Evolutionary conservation across 345 rosid genomes (phyloP).

Genomic region (Melastoma malabathricum): DNA sequence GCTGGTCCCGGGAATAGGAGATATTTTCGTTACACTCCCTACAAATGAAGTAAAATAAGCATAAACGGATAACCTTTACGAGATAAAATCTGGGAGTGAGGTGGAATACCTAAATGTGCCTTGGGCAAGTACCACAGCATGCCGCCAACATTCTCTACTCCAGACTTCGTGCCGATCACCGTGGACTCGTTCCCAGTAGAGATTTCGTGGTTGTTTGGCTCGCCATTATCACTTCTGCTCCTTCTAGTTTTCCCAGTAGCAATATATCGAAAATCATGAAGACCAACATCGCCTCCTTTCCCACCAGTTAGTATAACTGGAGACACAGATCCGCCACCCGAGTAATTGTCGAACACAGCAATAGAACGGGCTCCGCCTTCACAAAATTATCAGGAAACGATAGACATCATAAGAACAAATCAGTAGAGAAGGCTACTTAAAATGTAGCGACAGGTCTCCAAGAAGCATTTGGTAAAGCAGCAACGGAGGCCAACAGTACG

Average conservation of each 20-base stretch:
- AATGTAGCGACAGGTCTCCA: no score
- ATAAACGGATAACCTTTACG: not conserved
- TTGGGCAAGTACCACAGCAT: conserved; percentile 98
- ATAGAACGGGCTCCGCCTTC: conserved; percentile 90
- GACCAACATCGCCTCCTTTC: conserved; percentile 76
- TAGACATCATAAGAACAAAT: not conserved
- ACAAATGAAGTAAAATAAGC: conserved; percentile 8
- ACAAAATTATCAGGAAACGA: not conserved
- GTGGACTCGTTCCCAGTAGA: conserved; percentile 17
- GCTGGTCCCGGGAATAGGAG: conserved; percentile 64
- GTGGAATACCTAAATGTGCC: conserved; percentile 66
- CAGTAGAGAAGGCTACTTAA: no score
- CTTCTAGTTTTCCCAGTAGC: conserved; percentile 76
- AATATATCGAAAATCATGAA: conserved; percentile 84
- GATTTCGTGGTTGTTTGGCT: conserved; percentile 19
- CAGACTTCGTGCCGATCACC: conserved; percentile 19
- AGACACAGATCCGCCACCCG: conserved; percentile 83
- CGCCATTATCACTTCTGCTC: conserved; percentile 31
- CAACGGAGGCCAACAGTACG: no score
- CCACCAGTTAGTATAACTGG: conserved; percentile 92
- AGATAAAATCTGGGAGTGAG: not conserved
- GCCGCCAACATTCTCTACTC: conserved; percentile 53
- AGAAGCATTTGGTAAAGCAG: no score
- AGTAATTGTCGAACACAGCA: conserved; percentile 73
- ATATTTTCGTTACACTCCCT: conserved; percentile 85